Evolutionary conservation across 2,329 filamentous ascomycete genomes (phyloP).

Genomic region (Sarocladium brachiariae): DNA sequence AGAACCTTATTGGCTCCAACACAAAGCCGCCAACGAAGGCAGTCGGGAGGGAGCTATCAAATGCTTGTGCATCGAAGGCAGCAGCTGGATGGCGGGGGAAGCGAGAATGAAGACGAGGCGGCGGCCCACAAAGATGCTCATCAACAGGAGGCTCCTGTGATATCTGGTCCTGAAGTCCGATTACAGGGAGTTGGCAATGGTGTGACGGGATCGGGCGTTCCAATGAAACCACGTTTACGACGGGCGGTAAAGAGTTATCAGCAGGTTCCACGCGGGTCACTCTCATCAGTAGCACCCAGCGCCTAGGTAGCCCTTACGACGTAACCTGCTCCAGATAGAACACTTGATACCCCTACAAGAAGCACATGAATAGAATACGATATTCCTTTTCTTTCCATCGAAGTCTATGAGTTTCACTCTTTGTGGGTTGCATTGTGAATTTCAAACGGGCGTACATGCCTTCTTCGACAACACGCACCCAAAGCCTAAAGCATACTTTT

Average conservation of each 20-base stretch:
- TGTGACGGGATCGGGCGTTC: not conserved
- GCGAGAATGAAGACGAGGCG: slow-evolving; percentile 33
- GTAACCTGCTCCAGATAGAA: not conserved
- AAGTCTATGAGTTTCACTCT: too few relatives aligned
- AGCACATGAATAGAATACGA: not conserved
- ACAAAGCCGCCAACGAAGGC: slow-evolving; percentile 36
- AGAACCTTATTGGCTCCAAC: slow-evolving; percentile 5
- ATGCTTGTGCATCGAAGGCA: slow-evolving; percentile 29
- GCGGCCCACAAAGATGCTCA: not conserved
- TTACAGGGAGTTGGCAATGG: not conserved
- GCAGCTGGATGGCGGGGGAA: slow-evolving; percentile 26
- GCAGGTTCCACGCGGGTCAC: not conserved
- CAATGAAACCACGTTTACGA: slow-evolving; percentile 27
- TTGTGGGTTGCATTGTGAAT: too few relatives aligned
- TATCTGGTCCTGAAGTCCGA: not conserved
- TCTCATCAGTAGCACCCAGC: not conserved
- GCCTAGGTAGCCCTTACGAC: not conserved
- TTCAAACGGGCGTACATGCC: too few relatives aligned
- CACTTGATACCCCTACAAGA: not conserved
- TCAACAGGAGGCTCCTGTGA: not conserved
- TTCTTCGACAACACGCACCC: too few relatives aligned
- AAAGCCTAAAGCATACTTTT: too few relatives aligned
- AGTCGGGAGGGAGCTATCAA: slow-evolving; percentile 43
- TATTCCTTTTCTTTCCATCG: too few relatives aligned
- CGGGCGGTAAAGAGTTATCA: slow-evolving; percentile 33